Base-by-base conservation (phyloP, 139 green algal genomes). In the Chlorella sp. region DNA sequence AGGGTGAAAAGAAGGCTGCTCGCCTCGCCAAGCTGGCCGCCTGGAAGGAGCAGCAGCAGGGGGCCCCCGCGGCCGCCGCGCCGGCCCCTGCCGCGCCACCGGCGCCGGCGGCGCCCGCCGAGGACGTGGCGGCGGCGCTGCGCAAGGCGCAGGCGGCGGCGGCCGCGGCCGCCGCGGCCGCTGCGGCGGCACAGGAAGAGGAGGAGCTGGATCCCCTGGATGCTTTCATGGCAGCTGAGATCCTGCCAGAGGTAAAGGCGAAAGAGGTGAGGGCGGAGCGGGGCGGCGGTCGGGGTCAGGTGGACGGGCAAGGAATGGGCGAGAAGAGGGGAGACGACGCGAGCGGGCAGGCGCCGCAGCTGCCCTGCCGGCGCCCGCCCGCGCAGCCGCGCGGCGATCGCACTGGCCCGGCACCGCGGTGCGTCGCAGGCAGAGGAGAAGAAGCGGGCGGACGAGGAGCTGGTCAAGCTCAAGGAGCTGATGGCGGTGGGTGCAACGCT, bases 201-300 rank as follows among this genome's bases (percentile, higher is more conserved):
- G 88, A 92, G 33, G 90, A 96, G 45, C 87, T 83, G 48, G 92
- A 97, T 58, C 87, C 92, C 0, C 76, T 97, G 63, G 92, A 97
- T 46, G 92, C 92, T 0, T 96, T 97, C 80, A 96, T 97, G 92
- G 82, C 87, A 1, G 77, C 74, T 17, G 89, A 92, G 78, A 79
- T 89, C 21, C 56, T 88, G 42, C 89, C 88, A 21, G 88, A 94
- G 80, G 88, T 95, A n/a, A 83, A 86, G 64, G 82, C 83, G 35
- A 79, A 77, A n/a, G 82, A 94, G 70, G 80, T 76, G 50, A n/a
- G n/a, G n/a, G n/a, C n/a, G n/a, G n/a, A n/a, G n/a, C n/a, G n/a
- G n/a, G n/a, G n/a, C n/a, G n/a, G n/a, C n/a, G n/a, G n/a, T n/a
- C n/a, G n/a, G n/a, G n/a, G n/a, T n/a, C n/a, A n/a, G n/a, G n/a